phyloP scores from a whole-genome alignment of 768 basidiomycete species.

The Hypholoma fasciculare region DNA sequence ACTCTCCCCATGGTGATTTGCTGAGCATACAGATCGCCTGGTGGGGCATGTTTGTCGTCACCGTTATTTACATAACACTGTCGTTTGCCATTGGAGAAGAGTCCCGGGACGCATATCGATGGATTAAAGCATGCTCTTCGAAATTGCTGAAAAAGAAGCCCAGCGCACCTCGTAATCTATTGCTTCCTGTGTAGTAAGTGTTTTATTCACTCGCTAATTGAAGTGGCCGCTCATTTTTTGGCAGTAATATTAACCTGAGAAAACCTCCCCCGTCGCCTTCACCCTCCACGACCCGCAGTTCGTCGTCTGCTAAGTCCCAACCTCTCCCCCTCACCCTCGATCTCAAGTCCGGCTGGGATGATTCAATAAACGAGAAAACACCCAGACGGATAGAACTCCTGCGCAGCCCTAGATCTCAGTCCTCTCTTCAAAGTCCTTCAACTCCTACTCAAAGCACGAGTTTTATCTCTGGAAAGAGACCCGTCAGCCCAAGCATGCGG shows the following conservation, averaged over 20 bases:
- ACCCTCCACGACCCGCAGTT: slow-evolving; percentile 16
- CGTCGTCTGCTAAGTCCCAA: slow-evolving; percentile 19
- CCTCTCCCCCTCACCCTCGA: slow-evolving; percentile 29
- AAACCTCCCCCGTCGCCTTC: slow-evolving; percentile 1
- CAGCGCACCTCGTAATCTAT: neutral
- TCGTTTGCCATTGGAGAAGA: slow-evolving; percentile 39
- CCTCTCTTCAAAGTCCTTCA: neutral
- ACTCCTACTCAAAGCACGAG: slow-evolving; percentile 7
- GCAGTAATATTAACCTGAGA: neutral
- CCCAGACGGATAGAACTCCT: slow-evolving; percentile 20
- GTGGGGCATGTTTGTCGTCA: slow-evolving; percentile 41
- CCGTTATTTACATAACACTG: slow-evolving; percentile 38
- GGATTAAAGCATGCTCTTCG: slow-evolving; percentile 19
- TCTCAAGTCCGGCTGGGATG: slow-evolving; percentile 53
- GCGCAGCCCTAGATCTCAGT: neutral
- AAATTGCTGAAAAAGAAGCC: slow-evolving; percentile 6
- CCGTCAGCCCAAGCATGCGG: slow-evolving; percentile 16
- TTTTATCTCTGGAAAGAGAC: slow-evolving; percentile 5
- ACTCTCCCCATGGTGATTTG: slow-evolving; percentile 18
- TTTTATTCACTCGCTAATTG: neutral
- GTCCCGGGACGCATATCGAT: slow-evolving; percentile 33
- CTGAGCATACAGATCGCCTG: slow-evolving; percentile 30
- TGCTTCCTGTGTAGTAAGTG: slow-evolving; percentile 16
- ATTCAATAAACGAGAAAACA: slow-evolving; percentile 38
- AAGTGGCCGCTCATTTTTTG: neutral